Evolutionary conservation across 768 basidiomycete genomes (phyloP), one percentile per base, ranked within the genome.

Genomic region (Lactarius evosmus): DNA sequence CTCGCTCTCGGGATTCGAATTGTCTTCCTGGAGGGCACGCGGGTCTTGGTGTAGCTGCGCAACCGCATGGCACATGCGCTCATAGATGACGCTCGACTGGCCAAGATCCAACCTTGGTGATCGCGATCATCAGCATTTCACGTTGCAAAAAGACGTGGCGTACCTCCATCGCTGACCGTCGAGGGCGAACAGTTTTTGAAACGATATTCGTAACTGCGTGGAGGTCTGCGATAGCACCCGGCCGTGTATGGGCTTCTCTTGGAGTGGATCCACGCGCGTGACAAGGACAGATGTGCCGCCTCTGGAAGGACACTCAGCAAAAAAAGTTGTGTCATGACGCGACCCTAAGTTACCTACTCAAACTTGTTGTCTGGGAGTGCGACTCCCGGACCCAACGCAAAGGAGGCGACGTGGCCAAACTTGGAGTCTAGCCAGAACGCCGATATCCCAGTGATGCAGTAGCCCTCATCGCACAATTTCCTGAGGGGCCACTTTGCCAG

Each of bases 1-100:
- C 69, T 91, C 80, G 33, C 76, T 75, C 59, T 79, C 78, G 1
- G 68, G 61, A 3, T 66, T 68, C 25, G 46, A 53, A 32, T 33
- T 63, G 16, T 62, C 57, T 7, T 58, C 65, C 67, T 85, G 82
- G 30, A 81, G 72, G 8, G 67, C 59, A 2, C 70, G 70, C 0
- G 85, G 82, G 67, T 93, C 83, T 22, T 81, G 75, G 60, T 82
- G 77, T 29, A 94, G 72, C 30, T 80, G 73, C 7, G 74, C 69
- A 27, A 95, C 80, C 11, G 93, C 92, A 2, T 78, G 75, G 9
- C 83, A 79, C 84, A 93, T 93, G 49, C 89, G 82, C 33, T 84
- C 78, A 64, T 82, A 86, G 16, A 85, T 79, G 52, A 91, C 80
- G 64, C 85, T 84, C 27, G 85, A 85, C 11, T 79, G 78, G 6